Conservation (phyloP, 139 green algal species). For the Chlorella sorokiniana region DNA sequence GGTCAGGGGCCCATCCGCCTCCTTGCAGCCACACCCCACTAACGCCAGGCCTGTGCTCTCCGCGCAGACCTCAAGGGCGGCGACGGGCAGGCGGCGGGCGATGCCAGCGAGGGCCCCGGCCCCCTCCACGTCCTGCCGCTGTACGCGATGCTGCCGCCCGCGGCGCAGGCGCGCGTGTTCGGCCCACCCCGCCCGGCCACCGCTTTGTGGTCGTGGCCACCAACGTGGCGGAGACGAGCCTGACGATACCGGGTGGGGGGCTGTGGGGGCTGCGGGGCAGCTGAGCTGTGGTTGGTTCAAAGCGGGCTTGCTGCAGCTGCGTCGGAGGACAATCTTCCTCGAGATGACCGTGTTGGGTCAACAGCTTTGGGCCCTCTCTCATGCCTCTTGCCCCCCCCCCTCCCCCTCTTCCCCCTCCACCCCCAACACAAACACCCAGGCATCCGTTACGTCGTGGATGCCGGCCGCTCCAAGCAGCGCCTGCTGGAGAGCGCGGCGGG, state of each 20-base stretch:
- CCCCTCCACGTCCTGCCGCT: constrained; percentile 92
- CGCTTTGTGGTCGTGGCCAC: constrained; percentile 95
- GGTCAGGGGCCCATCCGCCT: too few species aligned
- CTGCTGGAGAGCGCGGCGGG: constrained; percentile 63
- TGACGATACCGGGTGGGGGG: constrained; percentile 90
- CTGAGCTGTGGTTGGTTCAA: neutral
- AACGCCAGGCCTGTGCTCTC: neutral
- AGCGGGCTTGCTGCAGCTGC: neutral
- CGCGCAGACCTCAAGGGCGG: constrained; percentile 2
- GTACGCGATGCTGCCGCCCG: constrained; percentile 88
- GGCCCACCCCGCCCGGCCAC: constrained; percentile 63
- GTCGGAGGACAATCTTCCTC: too few species aligned
- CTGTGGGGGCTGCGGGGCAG: neutral
- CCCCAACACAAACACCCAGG: too few species aligned
- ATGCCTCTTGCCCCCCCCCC: neutral
- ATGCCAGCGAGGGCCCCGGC: neutral
- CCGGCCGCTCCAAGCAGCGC: constrained; percentile 84
- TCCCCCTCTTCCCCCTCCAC: neutral
- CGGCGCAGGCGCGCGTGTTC: constrained; percentile 82
- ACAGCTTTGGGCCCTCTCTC: neutral
- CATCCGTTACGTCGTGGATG: constrained; percentile 90
- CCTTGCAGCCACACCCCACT: neutral
- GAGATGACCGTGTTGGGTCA: too few species aligned
- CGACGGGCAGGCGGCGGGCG: neutral
- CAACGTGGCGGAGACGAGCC: constrained; percentile 97